Evolutionary conservation across 352 stramenopile species (phyloP).

Genomic region (Phytophthora agathidicida): DNA sequence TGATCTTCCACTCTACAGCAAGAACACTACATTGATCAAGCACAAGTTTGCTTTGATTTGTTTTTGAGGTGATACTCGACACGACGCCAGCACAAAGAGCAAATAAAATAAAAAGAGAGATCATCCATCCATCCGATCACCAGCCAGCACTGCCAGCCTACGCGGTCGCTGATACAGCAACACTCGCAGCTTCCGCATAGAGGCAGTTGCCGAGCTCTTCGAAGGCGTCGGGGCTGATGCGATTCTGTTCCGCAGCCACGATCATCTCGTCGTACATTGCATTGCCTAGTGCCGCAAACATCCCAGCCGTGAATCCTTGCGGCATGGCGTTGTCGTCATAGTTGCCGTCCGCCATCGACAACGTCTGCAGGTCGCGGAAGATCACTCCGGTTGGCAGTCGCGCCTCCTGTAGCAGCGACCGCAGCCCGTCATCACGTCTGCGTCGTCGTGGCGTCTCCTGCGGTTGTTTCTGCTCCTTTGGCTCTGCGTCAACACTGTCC

Average conservation of each 20-base stretch:
- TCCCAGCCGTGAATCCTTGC: slow-evolving; percentile 71
- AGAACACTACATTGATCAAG: not conserved
- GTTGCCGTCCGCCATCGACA: slow-evolving; percentile 31
- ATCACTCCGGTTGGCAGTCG: slow-evolving; percentile 46
- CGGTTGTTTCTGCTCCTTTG: not conserved
- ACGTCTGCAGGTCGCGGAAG: slow-evolving; percentile 57
- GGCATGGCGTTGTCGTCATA: slow-evolving; percentile 48
- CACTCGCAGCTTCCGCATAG: slow-evolving; percentile 47
- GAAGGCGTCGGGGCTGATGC: slow-evolving; percentile 56
- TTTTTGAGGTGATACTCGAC: slow-evolving; percentile 14
- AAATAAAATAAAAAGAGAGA: slow-evolving; percentile 35
- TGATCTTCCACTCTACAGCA: not conserved
- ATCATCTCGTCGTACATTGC: slow-evolving; percentile 76
- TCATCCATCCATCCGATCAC: slow-evolving; percentile 14
- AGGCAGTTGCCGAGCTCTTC: slow-evolving; percentile 59
- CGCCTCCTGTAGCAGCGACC: slow-evolving; percentile 49
- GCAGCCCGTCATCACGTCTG: slow-evolving; percentile 51
- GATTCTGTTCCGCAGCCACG: slow-evolving; percentile 43
- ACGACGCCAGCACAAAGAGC: slow-evolving; percentile 11
- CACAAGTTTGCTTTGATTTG: slow-evolving; percentile 9
- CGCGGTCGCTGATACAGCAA: slow-evolving; percentile 54
- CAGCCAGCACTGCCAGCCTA: slow-evolving; percentile 11
- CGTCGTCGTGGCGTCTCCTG: slow-evolving; percentile 10
- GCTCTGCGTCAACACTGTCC: slow-evolving; percentile 13
- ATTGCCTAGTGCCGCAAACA: slow-evolving; percentile 74